These are phyloP conservation scores for Alternaria sp. DNA, from an alignment of 2,329 filamentous ascomycete genomes.

Conservation along the genomic window DNA sequence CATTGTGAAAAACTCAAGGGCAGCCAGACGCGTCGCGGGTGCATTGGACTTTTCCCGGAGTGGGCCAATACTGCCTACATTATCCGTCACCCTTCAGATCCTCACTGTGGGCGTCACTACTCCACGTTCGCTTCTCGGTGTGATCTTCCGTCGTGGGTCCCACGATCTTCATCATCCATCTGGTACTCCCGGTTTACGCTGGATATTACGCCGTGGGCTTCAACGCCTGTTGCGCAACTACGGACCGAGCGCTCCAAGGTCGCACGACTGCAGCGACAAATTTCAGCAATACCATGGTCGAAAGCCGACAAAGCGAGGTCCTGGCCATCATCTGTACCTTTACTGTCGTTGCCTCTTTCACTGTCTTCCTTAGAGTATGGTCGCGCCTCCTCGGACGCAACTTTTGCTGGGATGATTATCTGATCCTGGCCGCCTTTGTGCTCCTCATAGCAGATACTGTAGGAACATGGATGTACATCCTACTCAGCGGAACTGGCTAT, in stretches of 20 bases:
- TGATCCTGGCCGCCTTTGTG: slow-evolving; percentile 40
- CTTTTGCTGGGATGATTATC: slow-evolving; percentile 47
- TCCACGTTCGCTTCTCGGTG: slow-evolving; percentile 14
- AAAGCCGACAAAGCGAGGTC: slow-evolving; percentile 40
- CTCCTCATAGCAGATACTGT: slow-evolving; percentile 38
- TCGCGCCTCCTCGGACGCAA: slow-evolving; percentile 45
- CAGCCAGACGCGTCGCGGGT: slow-evolving; percentile 1
- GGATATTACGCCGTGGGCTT: slow-evolving; percentile 1
- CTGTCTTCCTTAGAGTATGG: slow-evolving; percentile 37
- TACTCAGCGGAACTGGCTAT: slow-evolving; percentile 47
- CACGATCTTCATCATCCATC: slow-evolving; percentile 14
- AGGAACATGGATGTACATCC: slow-evolving; percentile 38
- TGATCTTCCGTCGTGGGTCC: slow-evolving; percentile 11
- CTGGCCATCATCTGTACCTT: slow-evolving; percentile 42
- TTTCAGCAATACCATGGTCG: slow-evolving; percentile 28
- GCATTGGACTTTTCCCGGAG: slow-evolving; percentile 5
- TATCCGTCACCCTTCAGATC: slow-evolving; percentile 6
- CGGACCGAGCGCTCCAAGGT: slow-evolving; percentile 3
- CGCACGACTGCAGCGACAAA: slow-evolving; percentile 5
- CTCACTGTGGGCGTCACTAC: slow-evolving; percentile 4
- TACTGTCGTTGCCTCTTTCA: slow-evolving; percentile 40
- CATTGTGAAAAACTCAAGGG: slow-evolving; percentile 1
- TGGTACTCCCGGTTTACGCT: slow-evolving; percentile 2
- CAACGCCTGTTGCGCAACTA: background rate
- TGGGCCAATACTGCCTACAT: slow-evolving; percentile 5